phyloP scores from a whole-genome alignment of 2,329 filamentous ascomycete species.

The Colletotrichum orchidophilum region DNA sequence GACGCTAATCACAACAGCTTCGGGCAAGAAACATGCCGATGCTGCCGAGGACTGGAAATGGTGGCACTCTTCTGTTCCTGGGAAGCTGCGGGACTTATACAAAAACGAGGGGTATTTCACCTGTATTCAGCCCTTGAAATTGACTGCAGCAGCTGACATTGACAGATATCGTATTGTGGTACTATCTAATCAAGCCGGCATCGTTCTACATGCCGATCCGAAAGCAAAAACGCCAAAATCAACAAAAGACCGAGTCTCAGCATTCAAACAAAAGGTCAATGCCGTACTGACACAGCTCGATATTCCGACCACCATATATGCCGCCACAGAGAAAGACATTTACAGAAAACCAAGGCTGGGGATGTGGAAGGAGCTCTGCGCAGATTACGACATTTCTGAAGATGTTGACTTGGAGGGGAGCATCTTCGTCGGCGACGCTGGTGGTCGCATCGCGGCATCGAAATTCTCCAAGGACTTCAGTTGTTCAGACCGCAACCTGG shows the following conservation, averaged over 20 bases:
- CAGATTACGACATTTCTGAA: constrained; percentile 67
- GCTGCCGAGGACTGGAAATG: constrained; percentile 89
- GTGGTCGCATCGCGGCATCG: constrained; percentile 64
- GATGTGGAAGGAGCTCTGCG: constrained; percentile 79
- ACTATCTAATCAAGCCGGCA: constrained; percentile 88
- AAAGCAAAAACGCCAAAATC: constrained; percentile 71
- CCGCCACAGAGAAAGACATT: constrained; percentile 82
- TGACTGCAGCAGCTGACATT: background rate
- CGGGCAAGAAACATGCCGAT: constrained; percentile 80
- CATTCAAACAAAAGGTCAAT: constrained; percentile 85
- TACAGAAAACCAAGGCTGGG: constrained; percentile 88
- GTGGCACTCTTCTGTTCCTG: constrained; percentile 82
- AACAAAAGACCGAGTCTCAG: constrained; percentile 70
- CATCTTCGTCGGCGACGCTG: constrained; percentile 91
- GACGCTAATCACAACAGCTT: constrained; percentile 82
- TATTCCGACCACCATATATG: constrained; percentile 83
- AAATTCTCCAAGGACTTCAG: constrained; percentile 65
- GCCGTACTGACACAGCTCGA: constrained; percentile 77
- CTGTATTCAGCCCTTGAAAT: background rate
- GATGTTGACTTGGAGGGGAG: constrained; percentile 75
- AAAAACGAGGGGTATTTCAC: constrained; percentile 67
- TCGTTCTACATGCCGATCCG: constrained; percentile 78
- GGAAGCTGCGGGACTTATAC: constrained; percentile 72
- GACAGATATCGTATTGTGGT: constrained; percentile 78
- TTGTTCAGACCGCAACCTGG: constrained; percentile 80